These are phyloP conservation scores for Blastobotrys arbuscula DNA, from an alignment of 1,139 yeast species.

Conservation along the genomic window DNA sequence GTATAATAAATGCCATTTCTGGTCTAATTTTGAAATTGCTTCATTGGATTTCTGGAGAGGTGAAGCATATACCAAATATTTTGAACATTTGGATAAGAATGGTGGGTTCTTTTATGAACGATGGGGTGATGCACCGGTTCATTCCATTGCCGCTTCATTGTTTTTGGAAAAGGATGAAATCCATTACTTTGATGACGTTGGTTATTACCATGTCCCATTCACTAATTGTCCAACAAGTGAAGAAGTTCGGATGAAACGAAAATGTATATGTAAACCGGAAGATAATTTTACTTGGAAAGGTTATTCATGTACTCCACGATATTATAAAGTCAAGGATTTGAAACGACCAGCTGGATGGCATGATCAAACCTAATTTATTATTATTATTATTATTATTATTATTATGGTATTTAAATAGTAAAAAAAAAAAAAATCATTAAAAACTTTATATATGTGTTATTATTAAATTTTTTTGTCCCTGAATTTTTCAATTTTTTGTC, in stretches of 20 bases:
- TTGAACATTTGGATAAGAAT: conserved; percentile 59
- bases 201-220: conserved; percentile 80
- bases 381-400: no score
- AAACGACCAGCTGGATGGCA: conserved; percentile 56
- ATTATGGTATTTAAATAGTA: not conserved
- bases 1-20: conserved; percentile 81
- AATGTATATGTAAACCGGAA: conserved; percentile 48
- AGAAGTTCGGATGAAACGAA: conserved; percentile 39
- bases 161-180: conserved; percentile 59
- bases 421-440: not conserved
- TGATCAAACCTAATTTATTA: not conserved
- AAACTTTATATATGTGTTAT: not conserved
- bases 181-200: conserved; percentile 77
- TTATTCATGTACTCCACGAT: conserved; percentile 77
- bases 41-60: conserved; percentile 71
- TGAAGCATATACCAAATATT: conserved; percentile 60
- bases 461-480: not conserved
- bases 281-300: conserved; percentile 82
- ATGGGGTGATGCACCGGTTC: conserved; percentile 97
- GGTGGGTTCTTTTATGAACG: conserved; percentile 85
- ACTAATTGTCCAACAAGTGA: conserved; percentile 59
- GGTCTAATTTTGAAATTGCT: conserved; percentile 91
- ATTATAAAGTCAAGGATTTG: conserved; percentile 55
- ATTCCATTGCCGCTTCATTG: conserved; percentile 71
- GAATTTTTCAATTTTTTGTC: not conserved